Base-by-base conservation (phyloP, 2,329 filamentous ascomycete species). In the Penicillium freii region DNA sequence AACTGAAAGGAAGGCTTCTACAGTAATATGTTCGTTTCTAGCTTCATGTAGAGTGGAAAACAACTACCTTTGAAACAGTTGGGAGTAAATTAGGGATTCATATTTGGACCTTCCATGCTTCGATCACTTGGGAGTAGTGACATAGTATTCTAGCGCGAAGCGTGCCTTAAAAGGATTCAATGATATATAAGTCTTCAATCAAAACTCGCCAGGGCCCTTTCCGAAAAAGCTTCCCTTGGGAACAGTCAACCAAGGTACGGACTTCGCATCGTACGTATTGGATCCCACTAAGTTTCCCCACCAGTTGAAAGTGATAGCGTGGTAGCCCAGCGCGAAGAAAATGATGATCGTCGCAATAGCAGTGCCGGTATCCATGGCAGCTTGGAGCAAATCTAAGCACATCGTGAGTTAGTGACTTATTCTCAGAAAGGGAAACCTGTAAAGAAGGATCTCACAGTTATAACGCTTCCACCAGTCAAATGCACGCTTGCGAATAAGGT, bases 221-320 rank as follows among this genome's bases (percentile, higher is more conserved):
- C 72, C 72, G 51, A 74, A 74, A 47, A 70, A 63, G 2, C 62
- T 60, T 2, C 69, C 69, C 1, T 59, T 50, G 0, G 71, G 54
- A 1, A 73, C 71, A 11, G 56, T 70, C 57, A 72, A 53, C 61
- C 66, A 73, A 5, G 73, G 73, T 21, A 70, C 67, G 0, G 68
- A 72, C 6, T 75, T 71, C 2, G 69, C 36, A 64, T 75, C 73
- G 39, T 70, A 66, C 0, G 72, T 75, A 54, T 74, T 60, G 0
- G 67, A 66, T 10, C 73, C 71, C 1, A 74, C 73, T 0, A 57
- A 71, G 27, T 73, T 74, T 1, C 72, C 72, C 72, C 72, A 74
- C 72, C 72, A 74, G 13, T 62, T 68, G 48, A 73, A 62, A 13
- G 48, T 65, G 25, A 70, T 61, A 23, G 63, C 61, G 25, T 71